Conservation (phyloP, 1,284 basidiomycete species). For the Neolentinus lepideus region DNA sequence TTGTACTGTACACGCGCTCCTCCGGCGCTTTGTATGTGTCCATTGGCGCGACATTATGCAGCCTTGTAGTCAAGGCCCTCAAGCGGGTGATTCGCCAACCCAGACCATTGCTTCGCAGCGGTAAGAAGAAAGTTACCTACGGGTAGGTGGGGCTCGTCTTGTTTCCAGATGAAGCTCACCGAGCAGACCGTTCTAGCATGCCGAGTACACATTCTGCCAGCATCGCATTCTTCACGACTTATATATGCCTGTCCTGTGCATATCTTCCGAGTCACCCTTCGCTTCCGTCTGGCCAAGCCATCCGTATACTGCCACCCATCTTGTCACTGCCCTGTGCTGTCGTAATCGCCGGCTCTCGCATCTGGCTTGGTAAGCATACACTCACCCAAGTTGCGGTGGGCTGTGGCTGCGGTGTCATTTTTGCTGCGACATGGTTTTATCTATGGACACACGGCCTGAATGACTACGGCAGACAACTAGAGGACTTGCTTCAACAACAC, state of each 20-base stretch:
- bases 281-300: constrained; percentile 26
- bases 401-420: constrained; percentile 45
- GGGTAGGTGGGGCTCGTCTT: constrained; percentile 39
- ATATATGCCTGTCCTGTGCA: constrained; percentile 52
- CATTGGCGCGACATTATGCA: constrained; percentile 56
- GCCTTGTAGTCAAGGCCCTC: constrained; percentile 57
- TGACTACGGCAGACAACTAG: constrained; percentile 16
- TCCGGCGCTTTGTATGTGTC: constrained; percentile 65
- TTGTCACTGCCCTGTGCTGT: constrained; percentile 47
- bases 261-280: constrained; percentile 45
- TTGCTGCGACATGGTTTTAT: constrained; percentile 54
- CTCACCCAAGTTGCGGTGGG: constrained; percentile 70
- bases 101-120: constrained; percentile 43
- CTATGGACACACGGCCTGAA: constrained; percentile 39
- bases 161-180: constrained; percentile 2
- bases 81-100: constrained; percentile 67
- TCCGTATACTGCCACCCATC: constrained; percentile 34
- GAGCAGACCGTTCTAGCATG: constrained; percentile 50
- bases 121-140: constrained; percentile 42
- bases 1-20: constrained; percentile 62
- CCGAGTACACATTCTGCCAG: constrained; percentile 83
- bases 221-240: constrained; percentile 66
- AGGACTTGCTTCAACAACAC: constrained; percentile 8
- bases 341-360: constrained; percentile 57
- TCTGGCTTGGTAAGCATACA: constrained; percentile 81